These are phyloP conservation scores for Cornus kousa DNA, from an alignment of 148 eudicot species.

Conservation along the genomic window DNA sequence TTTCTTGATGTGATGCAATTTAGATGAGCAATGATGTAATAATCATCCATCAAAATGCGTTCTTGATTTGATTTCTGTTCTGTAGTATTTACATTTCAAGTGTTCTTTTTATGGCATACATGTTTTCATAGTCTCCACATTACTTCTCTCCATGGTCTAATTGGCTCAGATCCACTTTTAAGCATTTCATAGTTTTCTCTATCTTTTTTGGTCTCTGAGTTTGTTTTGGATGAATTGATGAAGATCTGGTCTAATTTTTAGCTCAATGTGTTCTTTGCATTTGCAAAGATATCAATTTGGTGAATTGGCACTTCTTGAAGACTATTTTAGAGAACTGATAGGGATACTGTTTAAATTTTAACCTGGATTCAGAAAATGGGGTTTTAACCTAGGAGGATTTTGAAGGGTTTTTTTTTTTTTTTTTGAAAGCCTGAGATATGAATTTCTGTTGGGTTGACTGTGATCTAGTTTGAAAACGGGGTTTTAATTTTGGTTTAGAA, in stretches of 20 bases:
- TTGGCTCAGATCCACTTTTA: neutral
- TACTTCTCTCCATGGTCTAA: neutral
- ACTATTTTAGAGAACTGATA: neutral
- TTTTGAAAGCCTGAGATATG: conserved; percentile 7
- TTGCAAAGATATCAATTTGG: neutral
- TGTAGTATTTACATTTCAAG: too few species aligned
- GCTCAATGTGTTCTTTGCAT: neutral
- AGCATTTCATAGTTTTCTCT: neutral
- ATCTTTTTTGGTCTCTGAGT: neutral
- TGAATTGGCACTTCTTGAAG: neutral
- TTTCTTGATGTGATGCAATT: neutral
- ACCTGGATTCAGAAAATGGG: neutral
- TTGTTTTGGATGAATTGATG: neutral
- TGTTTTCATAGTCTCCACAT: too few species aligned
- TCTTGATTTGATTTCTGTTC: conserved; percentile 19
- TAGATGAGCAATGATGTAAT: neutral
- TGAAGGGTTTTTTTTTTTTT: neutral
- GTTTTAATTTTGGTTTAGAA: neutral
- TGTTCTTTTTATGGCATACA: too few species aligned
- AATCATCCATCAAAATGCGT: neutral
- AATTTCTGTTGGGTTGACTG: neutral
- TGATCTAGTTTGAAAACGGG: neutral
- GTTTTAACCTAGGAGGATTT: neutral
- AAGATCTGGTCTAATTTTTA: neutral
- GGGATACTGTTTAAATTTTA: neutral